A percentile compares a stretch with the other conserved stretches of the same genome.
phyloP scores from a whole-genome alignment of 306 rosid genomes.

The Trifolium subterraneum region DNA sequence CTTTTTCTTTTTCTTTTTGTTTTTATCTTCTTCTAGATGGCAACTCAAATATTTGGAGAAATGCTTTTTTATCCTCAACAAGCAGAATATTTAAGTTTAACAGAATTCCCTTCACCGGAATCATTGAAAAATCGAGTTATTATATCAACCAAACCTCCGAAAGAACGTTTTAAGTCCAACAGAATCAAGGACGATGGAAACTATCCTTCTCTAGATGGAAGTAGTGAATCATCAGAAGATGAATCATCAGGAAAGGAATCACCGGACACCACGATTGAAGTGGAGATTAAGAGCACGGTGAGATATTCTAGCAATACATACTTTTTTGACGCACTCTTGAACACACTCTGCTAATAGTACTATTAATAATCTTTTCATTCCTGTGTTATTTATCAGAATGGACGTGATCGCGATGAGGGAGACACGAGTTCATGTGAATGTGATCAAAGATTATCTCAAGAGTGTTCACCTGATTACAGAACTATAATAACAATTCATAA shows the following conservation, averaged over 20 bases:
- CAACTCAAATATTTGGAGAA: slow-evolving; percentile 72
- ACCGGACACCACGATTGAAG: slow-evolving; percentile 41
- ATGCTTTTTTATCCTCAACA: slow-evolving; percentile 66
- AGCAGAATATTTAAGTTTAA: slow-evolving; percentile 50
- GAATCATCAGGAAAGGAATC: slow-evolving; percentile 52
- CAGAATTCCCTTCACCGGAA: slow-evolving; percentile 90
- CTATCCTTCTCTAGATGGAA: slow-evolving; percentile 44
- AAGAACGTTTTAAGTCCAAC: slow-evolving; percentile 52
- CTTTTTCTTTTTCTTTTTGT: neutral
- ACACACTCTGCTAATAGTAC: neutral
- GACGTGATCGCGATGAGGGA: slow-evolving; percentile 58
- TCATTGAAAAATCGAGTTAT: slow-evolving; percentile 67
- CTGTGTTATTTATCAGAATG: slow-evolving; percentile 55
- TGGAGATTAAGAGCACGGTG: slow-evolving; percentile 56
- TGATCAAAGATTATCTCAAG: slow-evolving; percentile 54
- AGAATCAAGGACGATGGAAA: slow-evolving; percentile 42
- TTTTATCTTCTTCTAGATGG: slow-evolving; percentile 60
- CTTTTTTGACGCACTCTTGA: neutral
- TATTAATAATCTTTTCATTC: neutral
- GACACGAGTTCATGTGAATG: slow-evolving; percentile 38
- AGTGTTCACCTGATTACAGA: slow-evolving; percentile 63
- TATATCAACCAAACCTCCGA: slow-evolving; percentile 90
- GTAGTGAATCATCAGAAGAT: slow-evolving; percentile 67
- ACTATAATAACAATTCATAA: slow-evolving; percentile 77
- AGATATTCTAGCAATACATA: neutral